Evolutionary conservation across 2,329 filamentous ascomycete genomes (phyloP), one percentile per base, ranked within the genome.

Genomic region (Aspergillus felis): DNA sequence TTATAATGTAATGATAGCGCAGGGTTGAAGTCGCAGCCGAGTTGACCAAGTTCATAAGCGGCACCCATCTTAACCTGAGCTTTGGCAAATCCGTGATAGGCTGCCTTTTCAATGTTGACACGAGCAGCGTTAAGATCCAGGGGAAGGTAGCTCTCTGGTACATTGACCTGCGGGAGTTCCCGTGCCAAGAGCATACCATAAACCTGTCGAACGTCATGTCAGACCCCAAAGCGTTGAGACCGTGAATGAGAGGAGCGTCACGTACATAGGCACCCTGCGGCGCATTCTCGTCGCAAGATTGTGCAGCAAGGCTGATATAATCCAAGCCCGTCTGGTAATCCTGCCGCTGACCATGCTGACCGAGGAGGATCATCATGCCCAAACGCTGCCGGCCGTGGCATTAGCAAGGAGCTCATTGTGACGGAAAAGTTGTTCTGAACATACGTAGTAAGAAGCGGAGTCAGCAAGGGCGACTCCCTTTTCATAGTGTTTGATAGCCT

Each of bases 41-140:
- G 82, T 70, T 95, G 90, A 71, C 92, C 96, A 17, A 99, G 83
- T 79, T 99, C 94, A 73, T 96, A 97, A 2, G 92, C 91, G 61
- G 93, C 89, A 17, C 92, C 94, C 90, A 99, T 96, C 78, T 97
- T 97, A 35, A 96, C 82, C 74, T 99, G 94, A 5, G 94, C 92
- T 76, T 97, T 97, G 53, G 92, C 88, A 71, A 99, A 99, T 51
- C 94, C 93, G 51, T 97, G 85, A 71, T 94, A 97, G 1, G 94
- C 94, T 0, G 94, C 91, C 78, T 97, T 97, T 75, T 97, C 93
- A 60, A 99, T 92, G 72, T 96, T 96, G 73, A 91, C 84, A 67
- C 88, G 88, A 3, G 94, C 90, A 17, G 83, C 82, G 32, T 84
- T 83, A 56, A 92, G 79, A 72, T 96, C 89, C 53, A 84, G 84